Evolutionary conservation across 306 rosid genomes (phyloP), one percentile per base, ranked within the genome.

Genomic region (Abrus precatorius): DNA sequence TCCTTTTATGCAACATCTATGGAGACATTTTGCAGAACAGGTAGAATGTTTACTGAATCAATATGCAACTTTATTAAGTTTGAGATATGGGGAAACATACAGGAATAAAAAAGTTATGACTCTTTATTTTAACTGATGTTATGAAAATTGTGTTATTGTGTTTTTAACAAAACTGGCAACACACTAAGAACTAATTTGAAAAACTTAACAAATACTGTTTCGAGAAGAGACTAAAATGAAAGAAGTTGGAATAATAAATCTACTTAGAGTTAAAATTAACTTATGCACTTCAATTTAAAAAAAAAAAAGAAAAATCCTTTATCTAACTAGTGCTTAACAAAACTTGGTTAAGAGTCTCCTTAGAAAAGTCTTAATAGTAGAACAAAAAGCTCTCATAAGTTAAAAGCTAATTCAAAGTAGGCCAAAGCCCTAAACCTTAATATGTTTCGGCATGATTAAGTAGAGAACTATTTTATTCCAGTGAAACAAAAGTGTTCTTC

Each of bases 11-110:
- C 84, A 92, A 78, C 69, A 81, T 79, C 86, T 94, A 29, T 94
- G 98, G 98, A 91, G 86, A 85, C 91, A 92, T 85, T 94, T 92
- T 3, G 97, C 98, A 6, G 87, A 92, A 84, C 98, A 94, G 97
- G 98, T 94, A 86, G 67, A 6, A 38, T 5, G 44, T 9, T 69
- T 57, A 8, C 12, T 5, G 8, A 9, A 53, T 55, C 28, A 67
- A 70, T 55, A 30, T 30, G 38, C 30, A 40, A 10, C n/a, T 67
- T 3, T 13, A 13, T 56, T 28, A 9, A 29, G 13, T 34, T 48
- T 49, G 64, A 50, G 20, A 27, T 14, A 48, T 10, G 40, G 13
- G 34, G 6, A 63, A 9, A 54, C 14, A 64, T 7, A 10, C 0
- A 53, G 9, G 28, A 9, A 38, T 32, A 43, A 20, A 0, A 0